These are phyloP conservation scores for Choanephora cucurbitarum DNA, from an alignment of 371 early-diverging fungal genomes.

Conservation along the genomic window DNA sequence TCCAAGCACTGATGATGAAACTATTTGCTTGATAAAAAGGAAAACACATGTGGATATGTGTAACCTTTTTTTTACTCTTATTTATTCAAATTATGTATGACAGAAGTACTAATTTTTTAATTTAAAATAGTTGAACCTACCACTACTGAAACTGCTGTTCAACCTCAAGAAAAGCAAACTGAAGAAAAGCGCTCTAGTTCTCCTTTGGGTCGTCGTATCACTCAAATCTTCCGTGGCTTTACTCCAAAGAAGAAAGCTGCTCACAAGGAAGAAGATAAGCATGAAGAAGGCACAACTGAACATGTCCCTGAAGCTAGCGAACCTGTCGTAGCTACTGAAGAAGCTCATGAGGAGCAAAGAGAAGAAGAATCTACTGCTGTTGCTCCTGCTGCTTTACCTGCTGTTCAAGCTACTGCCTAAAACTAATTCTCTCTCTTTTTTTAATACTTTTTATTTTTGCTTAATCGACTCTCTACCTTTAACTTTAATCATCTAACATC, in stretches of 20 bases:
- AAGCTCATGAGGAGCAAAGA: constrained; percentile 4
- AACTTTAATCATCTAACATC: too few species aligned
- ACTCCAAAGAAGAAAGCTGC: constrained; percentile 30
- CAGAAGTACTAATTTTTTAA: neutral
- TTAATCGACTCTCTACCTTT: too few species aligned
- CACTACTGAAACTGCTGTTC: neutral
- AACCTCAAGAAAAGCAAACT: neutral
- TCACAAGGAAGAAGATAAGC: constrained; percentile 25
- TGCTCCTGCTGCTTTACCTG: constrained; percentile 12
- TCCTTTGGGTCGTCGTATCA: constrained; percentile 46
- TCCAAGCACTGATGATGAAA: neutral
- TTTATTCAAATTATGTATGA: neutral
- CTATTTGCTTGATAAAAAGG: constrained; percentile 3
- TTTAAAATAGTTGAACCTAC: constrained; percentile 8
- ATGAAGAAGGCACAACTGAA: constrained; percentile 14
- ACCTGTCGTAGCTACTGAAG: constrained; percentile 10
- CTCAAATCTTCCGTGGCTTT: constrained; percentile 39
- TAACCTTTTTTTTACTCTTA: constrained; percentile 9
- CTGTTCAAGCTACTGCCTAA: constrained; percentile 23
- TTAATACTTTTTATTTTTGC: too few species aligned
- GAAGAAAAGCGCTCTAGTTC: constrained; percentile 34
- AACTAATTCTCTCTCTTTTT: too few species aligned
- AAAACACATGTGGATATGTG: constrained; percentile 24
- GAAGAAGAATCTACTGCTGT: constrained; percentile 7
- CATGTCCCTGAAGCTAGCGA: neutral